Percentiles rank a stretch among this genome's conserved stretches.
Conservation (phyloP, 2,329 filamentous ascomycete species). For the Fusarium algeriense region DNA sequence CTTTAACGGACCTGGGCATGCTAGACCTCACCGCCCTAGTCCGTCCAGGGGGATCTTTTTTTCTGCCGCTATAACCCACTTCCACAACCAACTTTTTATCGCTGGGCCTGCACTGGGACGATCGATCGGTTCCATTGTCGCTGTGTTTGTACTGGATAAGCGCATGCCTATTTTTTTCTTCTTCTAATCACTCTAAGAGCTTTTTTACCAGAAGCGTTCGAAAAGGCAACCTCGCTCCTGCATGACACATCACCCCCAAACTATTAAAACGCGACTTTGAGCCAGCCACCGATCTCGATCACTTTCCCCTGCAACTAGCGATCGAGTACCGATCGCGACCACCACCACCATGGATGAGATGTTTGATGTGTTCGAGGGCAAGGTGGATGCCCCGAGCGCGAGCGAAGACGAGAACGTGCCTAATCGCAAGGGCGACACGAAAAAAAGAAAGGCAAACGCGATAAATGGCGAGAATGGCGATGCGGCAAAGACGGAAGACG, state of each 20-base stretch:
- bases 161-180: conserved; percentile 3
- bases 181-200: background rate
- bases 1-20: background rate
- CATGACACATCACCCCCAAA: background rate
- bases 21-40: conserved; percentile 39
- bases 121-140: conserved; percentile 33
- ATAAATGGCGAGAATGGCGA: conserved; percentile 61
- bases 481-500: conserved; percentile 40
- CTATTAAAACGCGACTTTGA: background rate
- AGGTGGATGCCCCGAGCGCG: conserved; percentile 55
- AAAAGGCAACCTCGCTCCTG: background rate
- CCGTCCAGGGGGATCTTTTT: conserved; percentile 42
- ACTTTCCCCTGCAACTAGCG: conserved; percentile 23
- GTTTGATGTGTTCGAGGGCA: conserved; percentile 84
- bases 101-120: conserved; percentile 34
- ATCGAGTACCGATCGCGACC: conserved; percentile 25
- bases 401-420: conserved; percentile 59
- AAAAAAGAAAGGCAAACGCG: conserved; percentile 89
- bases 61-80: conserved; percentile 48
- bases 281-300: conserved; percentile 32
- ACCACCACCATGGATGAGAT: conserved; percentile 75
- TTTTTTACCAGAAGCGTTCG: conserved; percentile 1
- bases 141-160: conserved; percentile 29
- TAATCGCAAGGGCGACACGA: conserved; percentile 70
- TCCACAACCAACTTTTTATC: conserved; percentile 44